Evolutionary conservation across 2,329 filamentous ascomycete genomes (phyloP).

Genomic region (Sordariomycetes sp.): DNA sequence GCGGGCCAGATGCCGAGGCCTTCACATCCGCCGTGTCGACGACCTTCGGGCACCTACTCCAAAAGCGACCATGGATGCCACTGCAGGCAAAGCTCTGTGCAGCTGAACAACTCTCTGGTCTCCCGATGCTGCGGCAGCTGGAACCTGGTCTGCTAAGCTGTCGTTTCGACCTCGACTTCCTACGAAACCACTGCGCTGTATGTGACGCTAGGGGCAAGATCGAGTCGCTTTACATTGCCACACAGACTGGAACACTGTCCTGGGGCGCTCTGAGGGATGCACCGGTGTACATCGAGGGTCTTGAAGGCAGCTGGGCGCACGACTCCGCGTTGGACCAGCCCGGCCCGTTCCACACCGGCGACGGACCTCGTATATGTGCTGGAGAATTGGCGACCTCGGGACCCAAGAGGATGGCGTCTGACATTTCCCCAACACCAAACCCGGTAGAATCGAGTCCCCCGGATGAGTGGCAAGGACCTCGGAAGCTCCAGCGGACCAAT

Average conservation of each 20-base stretch:
- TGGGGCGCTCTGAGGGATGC: conserved; percentile 38
- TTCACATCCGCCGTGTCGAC: conserved; percentile 33
- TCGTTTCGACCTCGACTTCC: conserved; percentile 34
- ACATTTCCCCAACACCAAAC: not conserved
- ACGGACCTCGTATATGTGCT: conserved; percentile 25
- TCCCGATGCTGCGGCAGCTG: conserved; percentile 45
- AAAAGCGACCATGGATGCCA: conserved; percentile 39
- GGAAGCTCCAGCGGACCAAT: conserved; percentile 23
- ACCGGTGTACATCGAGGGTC: conserved; percentile 32
- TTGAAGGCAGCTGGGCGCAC: conserved; percentile 40
- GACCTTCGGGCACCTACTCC: conserved; percentile 35
- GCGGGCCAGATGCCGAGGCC: conserved; percentile 31
- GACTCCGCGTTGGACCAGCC: conserved; percentile 34
- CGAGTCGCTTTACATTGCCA: conserved; percentile 46
- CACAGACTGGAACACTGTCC: conserved; percentile 37
- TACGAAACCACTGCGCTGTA: conserved; percentile 40
- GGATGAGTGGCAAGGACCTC: conserved; percentile 8
- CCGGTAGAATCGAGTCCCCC: conserved; percentile 11
- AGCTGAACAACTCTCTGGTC: conserved; percentile 35
- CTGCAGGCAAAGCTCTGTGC: conserved; percentile 46
- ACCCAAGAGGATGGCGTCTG: not conserved
- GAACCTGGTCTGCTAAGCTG: conserved; percentile 25
- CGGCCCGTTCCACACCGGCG: conserved; percentile 11
- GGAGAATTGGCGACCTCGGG: conserved; percentile 25
- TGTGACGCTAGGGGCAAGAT: conserved; percentile 38